Conservation (phyloP, 768 basidiomycete genomes). For the Trametes punicea region DNA sequence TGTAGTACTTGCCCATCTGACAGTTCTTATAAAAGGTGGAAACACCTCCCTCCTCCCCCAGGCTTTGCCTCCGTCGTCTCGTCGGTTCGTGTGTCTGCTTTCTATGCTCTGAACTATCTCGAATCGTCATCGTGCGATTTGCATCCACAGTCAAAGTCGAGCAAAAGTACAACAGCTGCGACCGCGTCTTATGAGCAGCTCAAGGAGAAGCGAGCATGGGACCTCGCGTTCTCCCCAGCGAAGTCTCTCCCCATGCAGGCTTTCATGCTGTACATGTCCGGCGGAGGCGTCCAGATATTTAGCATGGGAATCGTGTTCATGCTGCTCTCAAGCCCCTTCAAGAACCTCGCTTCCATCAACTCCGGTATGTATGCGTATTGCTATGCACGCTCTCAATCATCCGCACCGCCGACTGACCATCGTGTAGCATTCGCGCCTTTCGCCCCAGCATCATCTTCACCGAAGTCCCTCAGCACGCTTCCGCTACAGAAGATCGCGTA, state of each 20-base stretch:
- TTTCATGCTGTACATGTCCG: slow-evolving; percentile 99
- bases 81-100: slow-evolving; percentile 31
- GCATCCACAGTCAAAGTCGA: slow-evolving; percentile 40
- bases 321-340: slow-evolving; percentile 84
- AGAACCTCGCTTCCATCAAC: slow-evolving; percentile 77
- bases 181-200: slow-evolving; percentile 58
- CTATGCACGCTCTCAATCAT: background rate
- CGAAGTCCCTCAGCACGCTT: slow-evolving; percentile 50
- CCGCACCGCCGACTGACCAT: background rate
- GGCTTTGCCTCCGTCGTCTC: slow-evolving; percentile 55
- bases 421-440: slow-evolving; percentile 66
- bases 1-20: background rate
- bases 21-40: slow-evolving; percentile 44
- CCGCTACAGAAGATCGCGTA: slow-evolving; percentile 68
- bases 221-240: slow-evolving; percentile 77
- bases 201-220: slow-evolving; percentile 82
- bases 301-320: slow-evolving; percentile 96
- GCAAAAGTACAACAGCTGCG: slow-evolving; percentile 32
- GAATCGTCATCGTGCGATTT: background rate
- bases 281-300: slow-evolving; percentile 92
- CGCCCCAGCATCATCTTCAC: slow-evolving; percentile 53
- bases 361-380: slow-evolving; percentile 48
- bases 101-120: background rate
- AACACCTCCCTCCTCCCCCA: slow-evolving; percentile 60
- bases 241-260: slow-evolving; percentile 96